Percentiles rank a stretch among this genome's conserved stretches.
Conservation (phyloP, 345 rosid genomes). For the Gossypium sturtianum region DNA sequence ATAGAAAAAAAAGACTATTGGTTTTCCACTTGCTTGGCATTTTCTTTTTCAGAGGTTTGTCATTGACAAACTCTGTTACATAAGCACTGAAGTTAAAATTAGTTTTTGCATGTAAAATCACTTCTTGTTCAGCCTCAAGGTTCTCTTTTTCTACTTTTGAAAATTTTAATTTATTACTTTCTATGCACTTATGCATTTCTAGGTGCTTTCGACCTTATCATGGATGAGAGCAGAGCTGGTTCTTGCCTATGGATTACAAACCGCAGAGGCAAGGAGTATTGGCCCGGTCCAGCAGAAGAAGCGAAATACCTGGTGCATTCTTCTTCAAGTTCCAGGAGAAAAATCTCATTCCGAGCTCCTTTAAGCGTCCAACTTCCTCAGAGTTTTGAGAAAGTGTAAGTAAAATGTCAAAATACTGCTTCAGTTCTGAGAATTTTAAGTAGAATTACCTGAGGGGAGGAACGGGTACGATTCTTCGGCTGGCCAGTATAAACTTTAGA, state of each 20-base stretch:
- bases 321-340: slow-evolving; percentile 34
- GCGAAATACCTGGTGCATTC: slow-evolving; percentile 55
- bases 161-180: slow-evolving; percentile 5
- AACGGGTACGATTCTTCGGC: not conserved
- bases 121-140: not conserved
- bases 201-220: slow-evolving; percentile 94
- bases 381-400: slow-evolving; percentile 84
- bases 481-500: not conserved
- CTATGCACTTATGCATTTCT: not conserved
- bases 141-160: not conserved
- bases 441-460: not conserved
- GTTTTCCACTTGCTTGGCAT: not conserved
- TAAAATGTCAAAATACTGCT: slow-evolving; percentile 2
- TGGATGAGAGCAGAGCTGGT: slow-evolving; percentile 74
- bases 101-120: not conserved
- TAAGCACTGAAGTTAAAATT: not conserved
- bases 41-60: not conserved
- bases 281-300: slow-evolving; percentile 74
- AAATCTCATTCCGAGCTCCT: slow-evolving; percentile 28
- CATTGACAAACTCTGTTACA: not conserved
- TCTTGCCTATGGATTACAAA: slow-evolving; percentile 87
- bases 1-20: not conserved
- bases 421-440: slow-evolving; percentile 6
- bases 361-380: slow-evolving; percentile 56
- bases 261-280: slow-evolving; percentile 86